A percentile compares a stretch with the other conserved stretches of the same genome.
Conservation (phyloP, 192 early-diverging fungal genomes). For the Entomortierella beljakovae region DNA sequence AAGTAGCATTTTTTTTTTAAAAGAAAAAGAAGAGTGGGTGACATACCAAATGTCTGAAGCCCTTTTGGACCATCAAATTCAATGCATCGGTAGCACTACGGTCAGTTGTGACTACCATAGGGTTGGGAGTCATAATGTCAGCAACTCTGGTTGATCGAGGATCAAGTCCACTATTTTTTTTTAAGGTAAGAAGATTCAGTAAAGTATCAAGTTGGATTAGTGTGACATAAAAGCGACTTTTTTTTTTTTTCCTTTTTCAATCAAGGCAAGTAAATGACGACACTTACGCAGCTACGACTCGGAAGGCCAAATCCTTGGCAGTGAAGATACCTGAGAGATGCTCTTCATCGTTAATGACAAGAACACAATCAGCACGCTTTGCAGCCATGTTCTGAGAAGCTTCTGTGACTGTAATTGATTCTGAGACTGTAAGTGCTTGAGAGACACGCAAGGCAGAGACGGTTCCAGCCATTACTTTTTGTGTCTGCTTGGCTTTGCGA, state of each 20-base stretch:
- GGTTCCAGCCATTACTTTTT: slow-evolving; percentile 75
- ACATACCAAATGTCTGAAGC: slow-evolving; percentile 83
- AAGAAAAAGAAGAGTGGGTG: too few species aligned
- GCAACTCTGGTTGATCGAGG: slow-evolving; percentile 78
- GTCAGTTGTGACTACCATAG: slow-evolving; percentile 88
- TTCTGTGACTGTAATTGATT: slow-evolving; percentile 80
- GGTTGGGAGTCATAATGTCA: slow-evolving; percentile 92
- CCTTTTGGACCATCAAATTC: slow-evolving; percentile 84
- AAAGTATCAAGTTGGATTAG: background rate
- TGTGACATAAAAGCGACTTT: background rate
- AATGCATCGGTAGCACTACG: slow-evolving; percentile 84
- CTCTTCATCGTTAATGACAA: slow-evolving; percentile 94
- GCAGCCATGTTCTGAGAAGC: slow-evolving; percentile 97
- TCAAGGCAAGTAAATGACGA: background rate
- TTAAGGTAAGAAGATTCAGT: slow-evolving; percentile 3
- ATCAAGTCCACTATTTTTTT: slow-evolving; percentile 58
- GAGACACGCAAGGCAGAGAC: slow-evolving; percentile 91
- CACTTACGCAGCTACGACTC: slow-evolving; percentile 80
- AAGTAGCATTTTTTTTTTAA: too few species aligned
- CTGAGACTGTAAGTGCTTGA: slow-evolving; percentile 87
- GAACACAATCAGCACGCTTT: slow-evolving; percentile 94
- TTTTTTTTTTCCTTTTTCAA: background rate
- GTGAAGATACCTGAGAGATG: slow-evolving; percentile 96
- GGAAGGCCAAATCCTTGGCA: slow-evolving; percentile 96
- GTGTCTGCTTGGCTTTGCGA: slow-evolving; percentile 47